Conservation (phyloP, 805 yeast species). For the Wickerhamiella qilinensis region DNA sequence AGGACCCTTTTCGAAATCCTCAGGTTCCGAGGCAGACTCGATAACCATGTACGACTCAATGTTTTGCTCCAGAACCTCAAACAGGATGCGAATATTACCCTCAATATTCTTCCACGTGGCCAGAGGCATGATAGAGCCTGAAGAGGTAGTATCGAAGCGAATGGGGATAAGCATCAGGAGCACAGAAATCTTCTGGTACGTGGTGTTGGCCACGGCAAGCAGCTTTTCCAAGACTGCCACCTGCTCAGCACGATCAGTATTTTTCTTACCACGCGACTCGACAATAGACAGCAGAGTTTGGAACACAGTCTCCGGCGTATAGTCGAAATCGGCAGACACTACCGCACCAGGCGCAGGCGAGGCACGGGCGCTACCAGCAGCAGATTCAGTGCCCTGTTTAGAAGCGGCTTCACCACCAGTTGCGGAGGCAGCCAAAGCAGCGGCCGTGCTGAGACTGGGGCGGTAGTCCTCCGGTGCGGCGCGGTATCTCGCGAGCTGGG, state of each 20-base stretch:
- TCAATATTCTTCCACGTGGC: conserved; percentile 66
- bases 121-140: conserved; percentile 55
- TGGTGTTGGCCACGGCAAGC: conserved; percentile 30
- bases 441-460: conserved; percentile 6
- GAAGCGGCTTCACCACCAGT: conserved; percentile 15
- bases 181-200: conserved; percentile 66
- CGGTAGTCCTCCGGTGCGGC: conserved; percentile 60
- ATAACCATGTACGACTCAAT: conserved; percentile 43
- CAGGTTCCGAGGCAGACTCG: conserved; percentile 73
- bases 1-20: conserved; percentile 49
- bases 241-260: conserved; percentile 71
- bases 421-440: background rate
- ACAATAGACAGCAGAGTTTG: conserved; percentile 54
- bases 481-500: conserved; percentile 41
- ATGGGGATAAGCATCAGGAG: conserved; percentile 72
- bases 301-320: conserved; percentile 40
- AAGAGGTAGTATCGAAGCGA: conserved; percentile 65
- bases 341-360: conserved; percentile 23
- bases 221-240: conserved; percentile 52
- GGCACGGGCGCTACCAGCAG: conserved; percentile 21
- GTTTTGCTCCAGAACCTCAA: conserved; percentile 54
- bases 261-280: conserved; percentile 92
- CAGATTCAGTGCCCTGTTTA: conserved; percentile 10
- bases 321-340: conserved; percentile 12
- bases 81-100: conserved; percentile 42